Evolutionary conservation across 139 green algal genomes (phyloP).

Genomic region (Chlamydomonas eustigma): DNA sequence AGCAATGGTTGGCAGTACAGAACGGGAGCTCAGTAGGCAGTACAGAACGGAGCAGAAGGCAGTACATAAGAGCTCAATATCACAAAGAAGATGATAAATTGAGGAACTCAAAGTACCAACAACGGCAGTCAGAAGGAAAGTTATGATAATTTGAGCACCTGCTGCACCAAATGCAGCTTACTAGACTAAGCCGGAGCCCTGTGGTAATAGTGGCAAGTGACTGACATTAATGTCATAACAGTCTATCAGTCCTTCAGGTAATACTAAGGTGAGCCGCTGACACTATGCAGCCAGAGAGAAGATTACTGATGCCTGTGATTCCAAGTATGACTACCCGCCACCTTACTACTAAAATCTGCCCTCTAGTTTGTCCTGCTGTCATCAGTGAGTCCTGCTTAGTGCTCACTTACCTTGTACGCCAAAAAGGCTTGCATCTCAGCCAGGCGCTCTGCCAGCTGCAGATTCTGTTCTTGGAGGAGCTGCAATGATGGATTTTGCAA

Average conservation of each 20-base stretch:
- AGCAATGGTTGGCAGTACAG: neutral
- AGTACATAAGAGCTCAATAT: neutral
- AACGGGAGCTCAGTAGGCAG: neutral
- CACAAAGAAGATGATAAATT: neutral
- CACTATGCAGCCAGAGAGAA: neutral
- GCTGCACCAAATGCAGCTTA: too few species aligned
- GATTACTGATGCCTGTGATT: neutral
- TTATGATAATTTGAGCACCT: neutral
- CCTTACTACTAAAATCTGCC: neutral
- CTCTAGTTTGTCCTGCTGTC: neutral
- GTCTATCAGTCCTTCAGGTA: neutral
- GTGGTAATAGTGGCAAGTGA: too few species aligned
- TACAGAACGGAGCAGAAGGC: neutral
- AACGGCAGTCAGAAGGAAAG: neutral
- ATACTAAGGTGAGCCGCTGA: too few species aligned
- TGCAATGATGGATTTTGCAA: too few species aligned
- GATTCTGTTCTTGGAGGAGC: neutral
- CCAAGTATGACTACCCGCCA: neutral
- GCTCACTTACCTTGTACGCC: neutral
- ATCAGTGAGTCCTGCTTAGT: neutral
- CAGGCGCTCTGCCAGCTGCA: neutral
- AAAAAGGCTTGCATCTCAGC: neutral
- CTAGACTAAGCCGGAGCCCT: too few species aligned
- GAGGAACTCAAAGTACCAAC: neutral
- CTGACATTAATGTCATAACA: too few species aligned